Conservation (phyloP, 768 basidiomycete genomes). For the Lyophyllum decastes region DNA sequence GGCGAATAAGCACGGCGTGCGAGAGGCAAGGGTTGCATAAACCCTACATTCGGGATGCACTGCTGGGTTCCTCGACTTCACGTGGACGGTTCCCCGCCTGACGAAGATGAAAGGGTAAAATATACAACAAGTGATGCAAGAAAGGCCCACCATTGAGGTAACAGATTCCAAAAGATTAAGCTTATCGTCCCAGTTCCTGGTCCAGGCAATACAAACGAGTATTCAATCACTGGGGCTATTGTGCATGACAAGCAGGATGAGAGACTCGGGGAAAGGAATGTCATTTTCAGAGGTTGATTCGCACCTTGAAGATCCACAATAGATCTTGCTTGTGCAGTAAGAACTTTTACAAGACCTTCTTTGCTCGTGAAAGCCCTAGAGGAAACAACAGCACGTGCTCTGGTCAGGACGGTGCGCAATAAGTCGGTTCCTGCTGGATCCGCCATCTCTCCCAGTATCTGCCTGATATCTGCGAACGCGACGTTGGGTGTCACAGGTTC, state of each 20-base stretch:
- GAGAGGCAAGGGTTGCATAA: not conserved
- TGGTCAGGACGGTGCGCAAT: not conserved
- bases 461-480: slow-evolving; percentile 10
- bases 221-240: slow-evolving; percentile 14
- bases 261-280: not conserved
- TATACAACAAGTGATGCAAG: not conserved
- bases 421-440: not conserved
- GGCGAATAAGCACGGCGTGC: not conserved
- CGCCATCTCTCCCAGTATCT: slow-evolving; percentile 7
- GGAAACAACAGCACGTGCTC: slow-evolving; percentile 10
- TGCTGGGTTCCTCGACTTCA: slow-evolving; percentile 12
- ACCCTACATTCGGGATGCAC: slow-evolving; percentile 10
- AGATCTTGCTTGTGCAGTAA: slow-evolving; percentile 9
- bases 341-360: slow-evolving; percentile 7
- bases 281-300: no score
- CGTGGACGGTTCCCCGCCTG: slow-evolving; percentile 8
- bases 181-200: not conserved
- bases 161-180: slow-evolving; percentile 7
- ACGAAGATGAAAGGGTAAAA: not conserved
- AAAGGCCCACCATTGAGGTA: slow-evolving; percentile 14
- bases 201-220: not conserved
- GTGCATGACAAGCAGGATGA: not conserved
- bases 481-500: slow-evolving; percentile 2
- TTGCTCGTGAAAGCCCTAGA: slow-evolving; percentile 15
- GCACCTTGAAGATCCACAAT: slow-evolving; percentile 6